Evolutionary conservation across 257 asterid genomes (phyloP).

Genomic region (Mitragyna speciosa): DNA sequence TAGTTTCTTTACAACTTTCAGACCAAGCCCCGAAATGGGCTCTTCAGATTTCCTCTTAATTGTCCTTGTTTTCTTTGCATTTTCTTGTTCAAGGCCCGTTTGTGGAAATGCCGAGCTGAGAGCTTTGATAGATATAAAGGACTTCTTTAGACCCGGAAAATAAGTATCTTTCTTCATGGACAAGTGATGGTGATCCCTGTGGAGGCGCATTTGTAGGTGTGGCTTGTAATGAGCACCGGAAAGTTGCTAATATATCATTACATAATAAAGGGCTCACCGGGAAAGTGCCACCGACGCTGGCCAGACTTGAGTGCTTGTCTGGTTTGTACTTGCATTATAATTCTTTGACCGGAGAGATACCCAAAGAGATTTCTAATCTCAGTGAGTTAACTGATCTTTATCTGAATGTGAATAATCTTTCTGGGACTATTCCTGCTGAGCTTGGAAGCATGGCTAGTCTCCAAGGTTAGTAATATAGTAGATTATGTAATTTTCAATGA

Average conservation of each 20-base stretch:
- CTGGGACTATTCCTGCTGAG: constrained; percentile 61
- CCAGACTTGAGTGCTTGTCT: constrained; percentile 75
- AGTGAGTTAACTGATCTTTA: constrained; percentile 78
- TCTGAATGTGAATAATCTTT: constrained; percentile 66
- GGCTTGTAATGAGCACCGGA: constrained; percentile 77
- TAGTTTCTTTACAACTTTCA: constrained; percentile 7
- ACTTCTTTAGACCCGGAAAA: constrained; percentile 66
- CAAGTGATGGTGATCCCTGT: constrained; percentile 69
- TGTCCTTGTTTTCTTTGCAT: constrained; percentile 28
- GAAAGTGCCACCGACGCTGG: constrained; percentile 77
- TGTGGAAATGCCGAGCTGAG: constrained; percentile 66
- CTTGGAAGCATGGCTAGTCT: constrained; percentile 79
- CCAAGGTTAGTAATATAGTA: constrained; percentile 55
- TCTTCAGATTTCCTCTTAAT: constrained; percentile 19
- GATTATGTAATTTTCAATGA: background rate
- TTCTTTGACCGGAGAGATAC: constrained; percentile 73
- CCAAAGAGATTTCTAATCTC: constrained; percentile 73
- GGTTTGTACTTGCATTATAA: constrained; percentile 87
- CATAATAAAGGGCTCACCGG: constrained; percentile 73
- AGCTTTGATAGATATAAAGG: constrained; percentile 79
- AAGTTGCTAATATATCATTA: constrained; percentile 72
- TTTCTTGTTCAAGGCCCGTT: constrained; percentile 26
- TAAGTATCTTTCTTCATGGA: constrained; percentile 71
- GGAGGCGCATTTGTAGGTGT: constrained; percentile 70
- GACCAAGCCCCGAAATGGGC: constrained; percentile 35